phyloP scores from a whole-genome alignment of 2,329 filamentous ascomycete genomes.

The Penicillium sp. region DNA sequence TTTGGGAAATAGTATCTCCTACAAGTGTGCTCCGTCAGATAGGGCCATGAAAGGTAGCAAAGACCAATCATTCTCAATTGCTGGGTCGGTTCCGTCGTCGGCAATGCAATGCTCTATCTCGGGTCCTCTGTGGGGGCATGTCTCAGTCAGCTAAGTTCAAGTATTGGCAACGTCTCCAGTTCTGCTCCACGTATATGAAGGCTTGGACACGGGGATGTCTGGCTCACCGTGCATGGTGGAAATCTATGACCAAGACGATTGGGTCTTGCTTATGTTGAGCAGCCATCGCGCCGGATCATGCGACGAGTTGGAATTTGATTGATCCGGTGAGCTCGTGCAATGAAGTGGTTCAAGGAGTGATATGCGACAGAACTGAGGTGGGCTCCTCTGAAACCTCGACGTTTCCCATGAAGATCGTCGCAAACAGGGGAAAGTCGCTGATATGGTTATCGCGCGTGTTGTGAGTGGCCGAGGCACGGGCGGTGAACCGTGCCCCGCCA shows the following conservation, averaged over 20 bases:
- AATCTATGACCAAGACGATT: slow-evolving; percentile 77
- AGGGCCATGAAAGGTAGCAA: slow-evolving; percentile 95
- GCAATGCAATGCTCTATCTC: slow-evolving; percentile 95
- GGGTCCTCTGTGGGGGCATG: slow-evolving; percentile 65
- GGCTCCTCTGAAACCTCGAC: slow-evolving; percentile 12
- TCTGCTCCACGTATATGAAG: background rate
- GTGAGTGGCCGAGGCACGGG: slow-evolving; percentile 18
- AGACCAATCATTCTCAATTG: slow-evolving; percentile 82
- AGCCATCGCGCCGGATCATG: slow-evolving; percentile 30
- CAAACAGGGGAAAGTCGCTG: slow-evolving; percentile 19
- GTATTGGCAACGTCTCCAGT: background rate
- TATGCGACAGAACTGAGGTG: slow-evolving; percentile 3
- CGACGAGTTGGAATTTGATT: background rate
- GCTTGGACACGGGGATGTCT: background rate
- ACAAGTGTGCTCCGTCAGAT: slow-evolving; percentile 93
- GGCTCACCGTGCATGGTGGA: slow-evolving; percentile 69
- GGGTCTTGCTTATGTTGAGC: slow-evolving; percentile 57
- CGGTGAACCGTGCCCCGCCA: slow-evolving; percentile 19
- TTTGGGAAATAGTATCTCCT: slow-evolving; percentile 38
- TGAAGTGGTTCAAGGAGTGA: slow-evolving; percentile 1
- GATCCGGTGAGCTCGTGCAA: background rate
- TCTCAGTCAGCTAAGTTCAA: background rate
- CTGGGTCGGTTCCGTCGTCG: slow-evolving; percentile 74
- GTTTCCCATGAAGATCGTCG: slow-evolving; percentile 14
- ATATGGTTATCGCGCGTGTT: slow-evolving; percentile 28